Base-by-base conservation (phyloP, 108 stramenopile species). In the Nannochloropsis oceanica region DNA sequence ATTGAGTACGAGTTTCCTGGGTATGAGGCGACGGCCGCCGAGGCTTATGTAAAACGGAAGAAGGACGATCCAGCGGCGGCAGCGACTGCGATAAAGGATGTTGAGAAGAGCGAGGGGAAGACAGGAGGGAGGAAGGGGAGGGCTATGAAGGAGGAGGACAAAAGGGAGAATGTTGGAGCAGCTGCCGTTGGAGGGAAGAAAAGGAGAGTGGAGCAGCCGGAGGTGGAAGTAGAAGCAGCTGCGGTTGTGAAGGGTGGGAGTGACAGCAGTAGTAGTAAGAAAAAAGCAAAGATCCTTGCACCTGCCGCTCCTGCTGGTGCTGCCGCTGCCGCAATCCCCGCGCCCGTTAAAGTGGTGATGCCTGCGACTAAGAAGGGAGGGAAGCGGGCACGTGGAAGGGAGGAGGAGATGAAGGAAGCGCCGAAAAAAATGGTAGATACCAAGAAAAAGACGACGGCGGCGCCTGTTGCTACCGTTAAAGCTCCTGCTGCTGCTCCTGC, bases 1-100 rank as follows among this genome's bases (percentile, higher is more conserved):
- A 88, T 88, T 73, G 82, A 85, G 26, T 88, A 85, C 81, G 88
- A 88, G 79, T 88, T 88, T 26, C 88, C 88, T 18, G 88, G 87
- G 42, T 88, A 84, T 50, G 81, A 79, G 34, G 87, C 87, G 22
- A 87, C 59, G 59, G 59, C 59, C 5, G 18, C 59, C 59, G 22
- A 73, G 59, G 59, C 59, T 9, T 73, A 73, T 9, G 59, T 73
- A n/a, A 73, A 73, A 73, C 59, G 59, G 59, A 73, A 73, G 59
- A 73, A 73, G 59, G 59, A 73, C 59, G 59, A 73, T 9, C n/a
- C n/a, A 10, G 59, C 59, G 7, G 5, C n/a, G 59, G 59, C 18
- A n/a, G 59, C 59, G 46, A n/a, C 18, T 7, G 59, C 59, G 34
- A 34, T 3, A 34, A 34, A 34, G 34, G 34, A 3, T 1, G 34